Evolutionary conservation across 1,284 basidiomycete genomes (phyloP).

Genomic region (Ustilago trichophora): DNA sequence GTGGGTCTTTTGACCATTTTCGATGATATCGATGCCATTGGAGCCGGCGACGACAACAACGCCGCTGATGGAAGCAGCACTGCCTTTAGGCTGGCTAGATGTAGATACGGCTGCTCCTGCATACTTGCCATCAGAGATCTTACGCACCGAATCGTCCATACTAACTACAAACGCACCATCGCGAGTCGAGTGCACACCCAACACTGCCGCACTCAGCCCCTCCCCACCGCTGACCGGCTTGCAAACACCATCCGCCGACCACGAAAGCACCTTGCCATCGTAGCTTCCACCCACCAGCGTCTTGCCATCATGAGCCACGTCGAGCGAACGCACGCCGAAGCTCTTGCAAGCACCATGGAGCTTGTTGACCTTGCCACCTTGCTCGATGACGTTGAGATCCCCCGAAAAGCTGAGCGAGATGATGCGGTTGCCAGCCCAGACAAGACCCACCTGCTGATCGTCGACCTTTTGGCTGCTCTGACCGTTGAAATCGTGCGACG

Average conservation of each 20-base stretch:
- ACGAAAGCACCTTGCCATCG: slow-evolving; percentile 80
- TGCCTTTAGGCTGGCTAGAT: slow-evolving; percentile 75
- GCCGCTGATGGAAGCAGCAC: slow-evolving; percentile 29
- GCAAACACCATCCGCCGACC: slow-evolving; percentile 67
- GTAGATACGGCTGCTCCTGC: slow-evolving; percentile 59
- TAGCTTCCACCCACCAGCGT: slow-evolving; percentile 70
- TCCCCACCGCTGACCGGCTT: slow-evolving; percentile 71
- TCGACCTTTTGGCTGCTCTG: slow-evolving; percentile 46
- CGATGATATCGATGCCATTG: slow-evolving; percentile 73
- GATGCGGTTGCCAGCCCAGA: slow-evolving; percentile 75
- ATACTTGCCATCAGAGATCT: slow-evolving; percentile 26
- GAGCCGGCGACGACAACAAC: slow-evolving; percentile 77
- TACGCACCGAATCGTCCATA: slow-evolving; percentile 55
- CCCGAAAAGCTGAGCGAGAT: slow-evolving; percentile 87
- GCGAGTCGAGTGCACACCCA: slow-evolving; percentile 70
- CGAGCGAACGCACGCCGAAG: slow-evolving; percentile 40
- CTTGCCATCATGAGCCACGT: slow-evolving; percentile 21
- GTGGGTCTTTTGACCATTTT: slow-evolving; percentile 35
- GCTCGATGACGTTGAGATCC: slow-evolving; percentile 74
- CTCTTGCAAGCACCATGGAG: slow-evolving; percentile 47
- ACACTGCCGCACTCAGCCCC: slow-evolving; percentile 78
- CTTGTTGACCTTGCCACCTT: slow-evolving; percentile 29
- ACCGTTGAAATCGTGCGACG: slow-evolving; percentile 47
- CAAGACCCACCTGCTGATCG: slow-evolving; percentile 84
- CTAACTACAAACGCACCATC: slow-evolving; percentile 30